Evolutionary conservation across 345 rosid genomes (phyloP), one percentile per base, ranked within the genome.

Genomic region (Acer saccharum): DNA sequence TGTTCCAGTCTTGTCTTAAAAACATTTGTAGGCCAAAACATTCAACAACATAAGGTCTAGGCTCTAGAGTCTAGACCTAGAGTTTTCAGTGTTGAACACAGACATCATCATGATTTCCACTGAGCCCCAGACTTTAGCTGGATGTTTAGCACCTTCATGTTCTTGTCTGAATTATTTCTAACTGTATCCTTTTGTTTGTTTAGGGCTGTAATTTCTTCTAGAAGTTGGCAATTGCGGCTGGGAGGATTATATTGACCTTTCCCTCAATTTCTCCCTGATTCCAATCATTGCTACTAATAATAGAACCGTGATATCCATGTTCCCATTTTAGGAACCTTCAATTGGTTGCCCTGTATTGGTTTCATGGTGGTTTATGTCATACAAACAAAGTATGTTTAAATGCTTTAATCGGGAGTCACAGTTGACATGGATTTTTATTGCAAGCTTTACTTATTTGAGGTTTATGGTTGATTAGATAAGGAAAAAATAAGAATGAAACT

Each of bases 151-250:
- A 57, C 62, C 62, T 62, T 20, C 32, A 62, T 54, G 35, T 32
- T 55, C 32, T 64, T 70, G 48, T 75, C 69, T 25, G 35, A 13
- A 46, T 10, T 17, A 63, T 76, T 52, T 62, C 83, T 79, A 76
- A 84, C 68, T 10, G 2, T 3, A 27, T 82, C 52, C 52, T 74
- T 77, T 77, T 84, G 69, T 63, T 25, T 76, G 50, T 55, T 55
- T 79, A 84, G 85, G 87, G 67, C 81, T 84, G 85, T 84, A 79
- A 81, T 74, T 1, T 44, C 68, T 20, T 62, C 72, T 67, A 57
- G 41, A 41, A 23, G 48, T 39, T 67, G 60, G 61, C 74, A 27
- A 43, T 50, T 20, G 77, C 66, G 65, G 60, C 73, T 14, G 29
- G 75, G 66, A 46, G 79, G 43, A 69, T 61, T 48, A 21, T 17